Base-by-base conservation (phyloP, 306 rosid species). In the Adenanthera pavonina region DNA sequence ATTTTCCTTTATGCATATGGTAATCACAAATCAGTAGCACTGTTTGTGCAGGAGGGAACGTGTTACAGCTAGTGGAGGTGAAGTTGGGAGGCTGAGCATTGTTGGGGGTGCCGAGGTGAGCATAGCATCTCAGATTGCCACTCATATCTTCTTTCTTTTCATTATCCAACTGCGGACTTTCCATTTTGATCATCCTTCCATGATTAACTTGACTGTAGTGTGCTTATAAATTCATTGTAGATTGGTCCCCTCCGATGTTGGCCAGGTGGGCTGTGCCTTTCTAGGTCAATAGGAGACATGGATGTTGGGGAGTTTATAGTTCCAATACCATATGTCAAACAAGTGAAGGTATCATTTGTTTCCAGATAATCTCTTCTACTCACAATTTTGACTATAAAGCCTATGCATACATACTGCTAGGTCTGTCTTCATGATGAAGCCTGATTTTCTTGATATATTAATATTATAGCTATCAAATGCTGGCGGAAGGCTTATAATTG, bases 201-300 rank as follows among this genome's bases (percentile, higher is more conserved):
- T 69, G 76, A n/a, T 66, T 53, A 59, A 74, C 67, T 77, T 60
- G 61, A 75, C 69, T 43, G 68, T 53, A 69, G 5, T 25, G 17
- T 87, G 53, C 62, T 83, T 79, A 48, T 80, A 78, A 72, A 79
- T 38, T 69, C 78, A 57, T 82, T 90, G 52, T 90, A 95, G 99
- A 90, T 95, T 83, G 99, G 99, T 78, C 99, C 99, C 5, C 99
- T 95, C 67, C 97, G 98, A 2, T 95, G 99, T 84, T 95, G 99
- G 99, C 98, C 99, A 0, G 99, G 99, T 49, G 99, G 99, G 76
- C 86, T 95, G 69, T 95, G 99, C 87, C 99, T 95, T 84, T 95
- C 99, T 70, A 82, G 99, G 74, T 95, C 99, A 14, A 95, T 95
- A 51, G 98, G 99, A 69, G 99, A 95, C 89, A 90, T 91, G 97